Evolutionary conservation across 345 rosid genomes (phyloP), one percentile per base, ranked within the genome.

Genomic region (Eucalyptus polyanthemos): DNA sequence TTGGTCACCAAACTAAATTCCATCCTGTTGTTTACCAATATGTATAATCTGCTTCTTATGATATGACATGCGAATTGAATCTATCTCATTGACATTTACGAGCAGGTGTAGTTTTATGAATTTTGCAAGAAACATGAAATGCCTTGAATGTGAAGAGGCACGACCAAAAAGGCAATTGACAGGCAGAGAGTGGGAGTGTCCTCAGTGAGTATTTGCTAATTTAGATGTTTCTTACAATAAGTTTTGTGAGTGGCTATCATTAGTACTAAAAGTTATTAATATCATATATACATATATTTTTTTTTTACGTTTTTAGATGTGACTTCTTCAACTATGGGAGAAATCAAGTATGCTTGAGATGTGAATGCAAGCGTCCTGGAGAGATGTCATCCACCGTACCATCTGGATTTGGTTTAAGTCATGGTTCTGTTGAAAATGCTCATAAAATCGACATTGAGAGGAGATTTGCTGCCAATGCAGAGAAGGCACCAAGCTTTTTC

Each of bases 131-230:
- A 98, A 98, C 92, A 51, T 90, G 89, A 97, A 95, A 93, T 98
- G 99, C 92, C 97, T 96, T 87, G 95, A 96, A 89, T 98, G 99
- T 91, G 94, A 95, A 88, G 97, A 95, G 93, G 94, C 94, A 54
- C 94, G 99, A 80, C 99, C 99, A 50, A 97, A 94, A 92, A 93
- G 95, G 89, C 99, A 93, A 93, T 94, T 97, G 93, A 94, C 94
- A 87, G 97, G 99, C 56, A 94, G 96, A 87, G 99, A 98, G 91
- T 98, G 99, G 99, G 98, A 95, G 90, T 98, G 99, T 92, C 99
- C 99, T 40, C 97, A 95, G 99, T 97, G 93, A 97, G 98, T 92
- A 92, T 89, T 87, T 89, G 87, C 88, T 86, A 27, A 40, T 44
- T 80, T 62, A 51, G 53, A 44, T 88, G 89, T 83, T 87, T 67